Percentiles rank a stretch among this genome's conserved stretches.
Evolutionary conservation across 2,329 filamentous ascomycete genomes (phyloP).

Genomic region (Tolypocladium tundrense): DNA sequence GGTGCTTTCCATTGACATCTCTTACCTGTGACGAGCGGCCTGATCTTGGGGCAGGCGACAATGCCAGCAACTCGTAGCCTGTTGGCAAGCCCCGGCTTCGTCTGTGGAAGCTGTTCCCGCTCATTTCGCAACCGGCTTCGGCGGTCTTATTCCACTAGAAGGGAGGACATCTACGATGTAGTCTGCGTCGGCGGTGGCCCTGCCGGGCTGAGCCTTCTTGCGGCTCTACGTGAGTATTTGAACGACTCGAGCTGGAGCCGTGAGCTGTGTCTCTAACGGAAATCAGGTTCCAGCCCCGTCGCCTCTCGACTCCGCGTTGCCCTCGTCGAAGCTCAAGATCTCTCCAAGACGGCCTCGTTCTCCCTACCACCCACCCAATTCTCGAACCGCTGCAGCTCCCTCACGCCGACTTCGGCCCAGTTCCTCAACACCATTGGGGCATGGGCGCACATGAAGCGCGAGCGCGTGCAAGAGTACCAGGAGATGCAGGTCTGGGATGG

Average conservation of each 20-base stretch:
- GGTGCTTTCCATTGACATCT: not conserved
- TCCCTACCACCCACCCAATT: slow-evolving; percentile 58
- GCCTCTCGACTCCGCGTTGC: slow-evolving; percentile 75
- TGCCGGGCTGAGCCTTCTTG: slow-evolving; percentile 73
- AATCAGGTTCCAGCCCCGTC: slow-evolving; percentile 60
- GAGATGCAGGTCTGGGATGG: slow-evolving; percentile 99
- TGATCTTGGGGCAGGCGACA: not conserved
- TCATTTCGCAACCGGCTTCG: slow-evolving; percentile 23
- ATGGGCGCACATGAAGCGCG: slow-evolving; percentile 65
- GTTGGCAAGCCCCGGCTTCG: slow-evolving; percentile 18
- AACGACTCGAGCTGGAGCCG: too few relatives aligned
- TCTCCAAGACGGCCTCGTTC: slow-evolving; percentile 58
- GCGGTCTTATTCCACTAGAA: slow-evolving; percentile 30
- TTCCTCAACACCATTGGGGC: slow-evolving; percentile 78
- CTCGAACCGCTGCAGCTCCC: slow-evolving; percentile 91
- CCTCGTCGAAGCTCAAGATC: slow-evolving; percentile 81
- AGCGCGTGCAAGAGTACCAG: slow-evolving; percentile 76
- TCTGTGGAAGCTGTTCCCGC: slow-evolving; percentile 38
- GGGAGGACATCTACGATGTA: slow-evolving; percentile 78
- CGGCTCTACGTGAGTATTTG: slow-evolving; percentile 53
- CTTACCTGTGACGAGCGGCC: not conserved
- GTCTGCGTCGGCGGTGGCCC: slow-evolving; percentile 87
- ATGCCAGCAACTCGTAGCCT: slow-evolving; percentile 18
- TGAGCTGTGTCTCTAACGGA: not conserved
- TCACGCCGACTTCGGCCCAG: slow-evolving; percentile 78